Base-by-base conservation (phyloP, 495 filamentous ascomycete genomes). In the Bacidia rubella region DNA sequence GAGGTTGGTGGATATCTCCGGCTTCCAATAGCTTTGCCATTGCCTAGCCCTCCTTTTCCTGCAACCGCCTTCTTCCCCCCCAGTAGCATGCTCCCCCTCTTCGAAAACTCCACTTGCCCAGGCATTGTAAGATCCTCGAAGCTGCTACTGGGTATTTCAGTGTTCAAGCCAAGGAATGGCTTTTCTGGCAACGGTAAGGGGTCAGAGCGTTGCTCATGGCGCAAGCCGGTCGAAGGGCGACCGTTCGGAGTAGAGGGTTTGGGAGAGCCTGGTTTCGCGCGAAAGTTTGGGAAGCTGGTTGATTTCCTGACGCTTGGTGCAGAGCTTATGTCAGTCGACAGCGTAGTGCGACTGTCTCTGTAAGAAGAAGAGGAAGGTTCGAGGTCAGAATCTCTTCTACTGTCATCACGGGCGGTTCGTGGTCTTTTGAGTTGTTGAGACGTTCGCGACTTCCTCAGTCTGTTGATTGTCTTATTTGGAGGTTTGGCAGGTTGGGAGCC, bases 61-160 rank as follows among this genome's bases (percentile, higher is more conserved):
- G 68, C 48, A 48, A 66, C 64, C 41, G 70, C 63, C 68, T 73
- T 58, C 65, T 72, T 66, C 48, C 70, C 54, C 53, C 68, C 59
- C 51, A 68, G 63, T 42, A 60, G 64, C 62, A 62, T 63, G 55
- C 74, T 77, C 20, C 74, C 74, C 25, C 78, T 68, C 47, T 74
- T 76, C 9, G 78, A 81, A 53, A 83, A 82, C 24, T 72, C 70
- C 56, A 83, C 63, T 20, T 74, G 64, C 47, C 70, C 72, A 19
- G 69, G 62, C 12, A 60, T 57, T 7, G 68, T 70, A 40, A 83
- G 57, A 47, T 70, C 75, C 27, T 75, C 75, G 27, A 82, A 67
- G 24, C 63, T 65, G 0, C 68, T 68, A 17, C 68, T 75, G 2
- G 80, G 78, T 56, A 82, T 82, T 48, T 74, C 69, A 42, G 79